Evolutionary conservation across 805 yeast species (phyloP).

Genomic region (Yamadazyma olivae): DNA sequence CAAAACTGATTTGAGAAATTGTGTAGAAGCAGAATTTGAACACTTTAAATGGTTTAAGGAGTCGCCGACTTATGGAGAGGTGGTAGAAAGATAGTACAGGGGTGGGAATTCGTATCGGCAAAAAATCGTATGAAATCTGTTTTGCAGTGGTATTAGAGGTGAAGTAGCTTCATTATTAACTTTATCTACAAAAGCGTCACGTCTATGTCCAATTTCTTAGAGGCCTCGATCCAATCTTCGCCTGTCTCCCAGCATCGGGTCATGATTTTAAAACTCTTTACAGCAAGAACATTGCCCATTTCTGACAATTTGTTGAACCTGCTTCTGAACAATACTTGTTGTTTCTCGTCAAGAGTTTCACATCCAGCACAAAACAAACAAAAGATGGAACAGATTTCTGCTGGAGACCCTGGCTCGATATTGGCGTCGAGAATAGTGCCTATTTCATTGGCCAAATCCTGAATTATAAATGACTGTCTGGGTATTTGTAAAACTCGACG

Average conservation of each 20-base stretch:
- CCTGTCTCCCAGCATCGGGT: constrained; percentile 52
- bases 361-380: constrained; percentile 59
- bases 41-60: too few relatives aligned
- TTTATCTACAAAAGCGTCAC: constrained; percentile 24
- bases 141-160: too few relatives aligned
- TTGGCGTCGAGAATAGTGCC: constrained; percentile 31
- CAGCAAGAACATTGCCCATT: constrained; percentile 42
- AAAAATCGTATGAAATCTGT: too few relatives aligned
- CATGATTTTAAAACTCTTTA: constrained; percentile 48
- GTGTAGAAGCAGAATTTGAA: too few relatives aligned
- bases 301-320: constrained; percentile 41
- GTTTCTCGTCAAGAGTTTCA: constrained; percentile 41
- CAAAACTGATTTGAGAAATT: too few relatives aligned
- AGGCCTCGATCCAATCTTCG: constrained; percentile 49
- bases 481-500: constrained; percentile 53
- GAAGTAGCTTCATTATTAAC: not conserved
- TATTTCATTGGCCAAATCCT: constrained; percentile 43
- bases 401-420: constrained; percentile 45
- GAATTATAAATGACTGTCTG: constrained; percentile 43
- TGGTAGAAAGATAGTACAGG: too few relatives aligned
- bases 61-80: too few relatives aligned
- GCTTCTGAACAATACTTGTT: constrained; percentile 32
- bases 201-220: constrained; percentile 40
- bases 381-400: constrained; percentile 54
- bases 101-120: too few relatives aligned